Base-by-base conservation (phyloP, 2,329 filamentous ascomycete species). In the Escovopsis sp. region DNA sequence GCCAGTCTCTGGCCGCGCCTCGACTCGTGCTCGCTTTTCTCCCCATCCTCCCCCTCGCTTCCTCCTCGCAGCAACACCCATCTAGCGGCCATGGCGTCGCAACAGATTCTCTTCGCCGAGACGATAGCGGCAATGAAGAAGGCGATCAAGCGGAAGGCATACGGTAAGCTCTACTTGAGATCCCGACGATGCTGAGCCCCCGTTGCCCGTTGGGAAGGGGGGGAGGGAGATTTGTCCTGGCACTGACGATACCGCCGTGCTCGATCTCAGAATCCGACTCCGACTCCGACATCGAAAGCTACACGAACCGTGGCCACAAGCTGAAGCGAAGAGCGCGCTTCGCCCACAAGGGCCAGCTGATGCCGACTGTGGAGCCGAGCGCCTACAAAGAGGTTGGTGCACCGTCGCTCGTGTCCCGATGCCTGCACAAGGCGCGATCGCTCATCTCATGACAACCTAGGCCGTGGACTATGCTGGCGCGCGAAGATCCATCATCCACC, bases 271-370 rank as follows among this genome's bases (percentile, higher is more conserved):
- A 85, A 48, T 85, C 80, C 52, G 84, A 88, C 58, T 85, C 82
- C 45, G 85, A 89, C 59, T 77, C 79, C 46, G 73, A 77, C 43
- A 78, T 86, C 52, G 72, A 79, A 46, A 70, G 73, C 52, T 74
- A 73, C 52, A 81, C 77, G 44, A 87, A 87, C 60, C 79, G 83
- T 55, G 82, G 82, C 47, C 77, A 85, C 60, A 89, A 88, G 59
- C 68, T 89, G 38, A 85, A 87, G 67, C 82, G 77, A 59, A 73
- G 77, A 52, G 79, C 84, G 37, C 73, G 77, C 51, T 84, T 84
- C 56, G 73, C 82, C 38, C 79, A 75, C 52, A 70, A 78, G 54
- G 82, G 82, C 45, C 77, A 80, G 53, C 67, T 87, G 48, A 76
- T 81, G 36, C 72, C 76, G 26, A 72, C 77, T 1, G 72, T 70